Evolutionary conservation across 176 grass and related monocot genomes (phyloP).

Genomic region (Musa troglodytarum): DNA sequence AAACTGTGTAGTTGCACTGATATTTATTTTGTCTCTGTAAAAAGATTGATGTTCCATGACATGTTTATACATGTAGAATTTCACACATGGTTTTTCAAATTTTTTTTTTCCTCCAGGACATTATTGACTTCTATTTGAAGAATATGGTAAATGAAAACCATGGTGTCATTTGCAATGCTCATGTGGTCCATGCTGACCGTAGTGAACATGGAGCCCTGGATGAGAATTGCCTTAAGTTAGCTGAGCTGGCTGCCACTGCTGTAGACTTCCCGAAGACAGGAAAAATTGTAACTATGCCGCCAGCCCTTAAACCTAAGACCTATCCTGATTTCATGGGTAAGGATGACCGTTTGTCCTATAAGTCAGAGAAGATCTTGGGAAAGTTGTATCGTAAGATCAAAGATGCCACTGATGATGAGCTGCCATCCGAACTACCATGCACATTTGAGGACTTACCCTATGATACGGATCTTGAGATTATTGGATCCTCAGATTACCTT

Average conservation of each 20-base stretch:
- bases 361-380: constrained; percentile 65
- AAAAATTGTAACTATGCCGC: constrained; percentile 58
- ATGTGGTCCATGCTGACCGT: constrained; percentile 83
- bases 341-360: constrained; percentile 58
- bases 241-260: constrained; percentile 74
- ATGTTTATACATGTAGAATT: neutral
- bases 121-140: constrained; percentile 87
- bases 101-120: constrained; percentile 41
- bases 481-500: constrained; percentile 48
- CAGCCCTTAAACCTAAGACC: constrained; percentile 53
- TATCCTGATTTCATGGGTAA: constrained; percentile 94
- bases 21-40: neutral
- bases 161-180: constrained; percentile 87
- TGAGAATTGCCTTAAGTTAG: constrained; percentile 72
- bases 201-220: constrained; percentile 83
- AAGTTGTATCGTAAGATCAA: constrained; percentile 38
- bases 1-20: neutral
- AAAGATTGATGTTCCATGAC: neutral
- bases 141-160: constrained; percentile 90
- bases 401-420: constrained; percentile 23
- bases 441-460: constrained; percentile 47
- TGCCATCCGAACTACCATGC: constrained; percentile 31
- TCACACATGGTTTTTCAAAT: neutral
- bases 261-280: constrained; percentile 93
- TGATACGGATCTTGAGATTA: constrained; percentile 65